Conservation (phyloP, 2,329 filamentous ascomycete genomes). For the Ophiostoma piceae region DNA sequence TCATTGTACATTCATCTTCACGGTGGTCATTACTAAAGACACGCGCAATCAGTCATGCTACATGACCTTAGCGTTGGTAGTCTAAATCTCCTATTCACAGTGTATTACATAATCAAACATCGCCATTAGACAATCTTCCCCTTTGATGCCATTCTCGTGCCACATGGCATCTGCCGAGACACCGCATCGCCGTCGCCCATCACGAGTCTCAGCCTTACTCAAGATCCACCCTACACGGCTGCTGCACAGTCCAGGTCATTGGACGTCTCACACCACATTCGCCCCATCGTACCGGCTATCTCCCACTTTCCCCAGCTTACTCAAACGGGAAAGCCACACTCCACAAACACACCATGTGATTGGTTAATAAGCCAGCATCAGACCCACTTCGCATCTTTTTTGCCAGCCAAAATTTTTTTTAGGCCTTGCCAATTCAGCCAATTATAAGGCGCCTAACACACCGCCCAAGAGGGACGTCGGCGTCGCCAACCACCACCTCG, state of each 20-base stretch:
- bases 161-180: neutral
- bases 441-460: neutral
- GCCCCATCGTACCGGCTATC: neutral
- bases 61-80: neutral
- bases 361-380: neutral
- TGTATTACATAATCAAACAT: neutral
- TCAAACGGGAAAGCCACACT: neutral
- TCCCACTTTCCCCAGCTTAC: conserved; percentile 12
- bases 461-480: conserved; percentile 11
- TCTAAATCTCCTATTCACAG: neutral
- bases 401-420: conserved; percentile 16
- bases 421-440: conserved; percentile 13
- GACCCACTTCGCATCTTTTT: conserved; percentile 5
- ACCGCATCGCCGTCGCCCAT: neutral
- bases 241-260: neutral
- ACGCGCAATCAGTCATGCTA: no score
- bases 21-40: neutral
- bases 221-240: neutral
- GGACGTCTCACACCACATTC: neutral
- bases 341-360: neutral
- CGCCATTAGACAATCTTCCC: neutral
- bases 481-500: conserved; percentile 17
- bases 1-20: neutral
- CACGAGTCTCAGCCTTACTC: conserved; percentile 9
- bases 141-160: neutral